A percentile compares a stretch with the other conserved stretches of the same genome.
phyloP scores from a whole-genome alignment of 2,329 filamentous ascomycete species.

The Chrysoporthe austroafricana region DNA sequence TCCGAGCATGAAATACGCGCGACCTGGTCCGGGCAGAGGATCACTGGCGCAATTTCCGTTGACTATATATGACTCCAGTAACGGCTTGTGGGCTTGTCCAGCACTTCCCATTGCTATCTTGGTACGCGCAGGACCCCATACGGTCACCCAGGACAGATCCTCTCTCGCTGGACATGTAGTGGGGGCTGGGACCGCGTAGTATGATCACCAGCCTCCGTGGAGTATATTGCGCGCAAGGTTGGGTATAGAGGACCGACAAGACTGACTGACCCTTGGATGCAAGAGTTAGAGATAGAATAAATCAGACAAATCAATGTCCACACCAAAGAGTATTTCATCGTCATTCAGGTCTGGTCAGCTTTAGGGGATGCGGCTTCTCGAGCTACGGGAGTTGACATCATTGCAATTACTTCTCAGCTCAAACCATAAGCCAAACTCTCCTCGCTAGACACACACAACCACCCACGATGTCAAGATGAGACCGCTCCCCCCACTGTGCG shows the following conservation, averaged over 20 bases:
- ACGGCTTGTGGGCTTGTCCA: background rate
- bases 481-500: constrained; percentile 3
- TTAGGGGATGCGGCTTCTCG: background rate
- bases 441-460: background rate
- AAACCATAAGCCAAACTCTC: background rate
- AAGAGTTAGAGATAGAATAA: too few relatives aligned
- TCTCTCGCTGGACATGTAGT: too few relatives aligned
- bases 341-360: too few relatives aligned
- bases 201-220: too few relatives aligned
- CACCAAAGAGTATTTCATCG: too few relatives aligned
- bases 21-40: background rate
- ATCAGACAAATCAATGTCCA: too few relatives aligned
- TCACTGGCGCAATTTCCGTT: too few relatives aligned
- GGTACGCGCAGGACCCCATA: background rate
- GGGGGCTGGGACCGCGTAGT: too few relatives aligned
- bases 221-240: too few relatives aligned
- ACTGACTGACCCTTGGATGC: too few relatives aligned
- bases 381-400: background rate
- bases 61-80: background rate
- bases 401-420: background rate
- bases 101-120: background rate
- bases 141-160: too few relatives aligned
- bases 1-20: background rate
- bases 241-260: too few relatives aligned
- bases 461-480: constrained; percentile 21